Evolutionary conservation across 306 rosid species (phyloP), one percentile per base, ranked within the genome.

Genomic region (Acacia crassicarpa): DNA sequence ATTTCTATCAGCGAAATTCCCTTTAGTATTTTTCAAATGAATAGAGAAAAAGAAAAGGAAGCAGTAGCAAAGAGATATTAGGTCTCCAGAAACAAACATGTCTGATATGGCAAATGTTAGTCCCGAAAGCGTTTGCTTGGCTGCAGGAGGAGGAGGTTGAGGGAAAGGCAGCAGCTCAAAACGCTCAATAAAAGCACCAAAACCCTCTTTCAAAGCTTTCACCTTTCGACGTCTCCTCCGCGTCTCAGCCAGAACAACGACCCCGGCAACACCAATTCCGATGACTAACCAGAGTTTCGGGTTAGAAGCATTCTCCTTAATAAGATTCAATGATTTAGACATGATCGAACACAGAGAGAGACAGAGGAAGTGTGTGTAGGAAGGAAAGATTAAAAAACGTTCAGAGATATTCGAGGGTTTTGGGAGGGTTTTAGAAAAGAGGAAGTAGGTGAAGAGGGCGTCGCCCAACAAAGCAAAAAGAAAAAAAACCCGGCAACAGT

Each of bases 201-300:
- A 88, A 63, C 87, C 91, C 53, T 74, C 78, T 62, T 63, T 82
- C 19, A 15, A 20, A n/a, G 71, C 5, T 56, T 68, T 62, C 13
- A 40, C 63, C 33, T 67, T 74, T 6, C 85, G 54, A 25, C 91
- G 75, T 13, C 75, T 77, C 53, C 94, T 84, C 14, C 72, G 83
- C 1, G 92, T 83, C 87, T 89, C 92, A 5, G 86, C 84, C 11
- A 89, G 71, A 72, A 92, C 61, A 0, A 92, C 70, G 72, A 87
- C 74, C 56, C 91, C 91, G 35, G 93, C 91, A 62, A 91, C 83
- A 45, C 93, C 88, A 17, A 90, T 66, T 67, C 94, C 94, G 72
- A 92, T 58, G 59, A 88, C 66, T 67, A 92, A 66, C 94, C 93
- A 90, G 14, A 91, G 83, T 70, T 86, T 92, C 1, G 97, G 92